phyloP scores from a whole-genome alignment of 441 rosid genomes.

The Erodium moschatum region DNA sequence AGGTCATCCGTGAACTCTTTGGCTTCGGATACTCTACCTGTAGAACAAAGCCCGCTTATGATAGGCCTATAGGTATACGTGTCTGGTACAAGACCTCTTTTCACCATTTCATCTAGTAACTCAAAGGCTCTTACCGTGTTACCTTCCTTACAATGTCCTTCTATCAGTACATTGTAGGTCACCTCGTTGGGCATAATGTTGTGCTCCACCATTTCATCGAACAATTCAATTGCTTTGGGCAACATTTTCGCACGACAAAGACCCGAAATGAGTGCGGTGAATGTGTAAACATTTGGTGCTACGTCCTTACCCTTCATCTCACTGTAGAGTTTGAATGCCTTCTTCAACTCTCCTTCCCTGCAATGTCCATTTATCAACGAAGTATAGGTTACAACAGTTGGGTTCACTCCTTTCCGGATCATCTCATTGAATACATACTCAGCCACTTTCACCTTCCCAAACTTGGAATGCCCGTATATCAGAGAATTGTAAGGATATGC shows the following conservation, averaged over 20 bases:
- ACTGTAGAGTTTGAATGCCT: constrained; percentile 61
- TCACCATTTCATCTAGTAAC: constrained; percentile 57
- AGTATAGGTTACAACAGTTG: constrained; percentile 70
- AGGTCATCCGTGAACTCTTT: constrained; percentile 59
- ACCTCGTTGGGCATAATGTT: constrained; percentile 58
- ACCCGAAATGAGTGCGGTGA: constrained; percentile 58
- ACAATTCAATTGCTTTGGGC: constrained; percentile 45
- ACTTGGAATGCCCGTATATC: constrained; percentile 68
- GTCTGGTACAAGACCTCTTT: constrained; percentile 67
- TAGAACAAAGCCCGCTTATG: constrained; percentile 60
- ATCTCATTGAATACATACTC: constrained; percentile 45
- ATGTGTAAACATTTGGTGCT: constrained; percentile 53
- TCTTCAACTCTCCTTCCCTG: constrained; percentile 38
- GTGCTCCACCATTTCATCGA: constrained; percentile 51
- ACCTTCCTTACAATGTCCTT: constrained; percentile 56
- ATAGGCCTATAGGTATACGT: constrained; percentile 70
- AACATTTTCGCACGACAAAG: constrained; percentile 50
- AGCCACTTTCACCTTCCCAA: constrained; percentile 50
- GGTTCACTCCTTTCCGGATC: constrained; percentile 42
- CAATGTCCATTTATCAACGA: constrained; percentile 66
- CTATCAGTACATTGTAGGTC: constrained; percentile 76
- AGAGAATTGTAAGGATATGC: constrained; percentile 70
- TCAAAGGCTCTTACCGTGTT: constrained; percentile 47
- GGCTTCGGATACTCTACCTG: constrained; percentile 61
- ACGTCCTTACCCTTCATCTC: constrained; percentile 77